Base-by-base conservation (phyloP, 2,329 filamentous ascomycete species). In the Graphiopsis chlorocephala region DNA sequence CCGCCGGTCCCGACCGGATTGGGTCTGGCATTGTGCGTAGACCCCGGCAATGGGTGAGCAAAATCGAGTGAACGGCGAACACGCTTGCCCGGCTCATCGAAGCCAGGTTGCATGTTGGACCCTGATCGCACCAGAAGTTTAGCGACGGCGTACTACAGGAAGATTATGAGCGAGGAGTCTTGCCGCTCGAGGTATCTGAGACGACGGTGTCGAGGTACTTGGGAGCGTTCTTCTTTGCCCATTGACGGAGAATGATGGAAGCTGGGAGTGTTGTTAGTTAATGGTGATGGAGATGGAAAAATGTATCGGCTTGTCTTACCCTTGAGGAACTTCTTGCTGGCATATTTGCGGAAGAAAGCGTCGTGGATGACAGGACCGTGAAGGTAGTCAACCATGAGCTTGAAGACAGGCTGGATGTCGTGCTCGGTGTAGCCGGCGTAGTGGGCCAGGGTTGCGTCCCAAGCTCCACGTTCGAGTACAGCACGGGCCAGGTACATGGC, bases 321-420 rank as follows among this genome's bases (percentile, higher is more conserved):
- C 83, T 99, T 99, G 73, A 98, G 82, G 81, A 98, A 99, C 81
- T 97, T 97, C 85, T 98, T 99, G 86, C 92, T 96, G 64, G 95
- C 95, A 78, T 99, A 99, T 81, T 99, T 99, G 86, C 96, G 97
- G 85, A 97, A 98, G 84, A 99, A 97, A 42, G 95, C 96, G 77
- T 98, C 94, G 75, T 99, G 95, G 50, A 89, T 86, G 62, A 97
- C 91, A 28, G 94, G 95, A 14, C 91, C 88, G 65, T 91, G 90
- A 45, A 99, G 89, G 77, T 99, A 99, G 78, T 99, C 93, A 67
- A 99, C 88, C 93, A 99, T 97, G 67, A 98, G 85, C 72, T 90
- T 86, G 75, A 97, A 92, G 47, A 98, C 91, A 12, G 94, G 94
- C 77, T 94, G 87, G 71, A 99, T 93, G 79, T 99, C 92, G 55